Percentiles rank a stretch among this genome's conserved stretches.
Evolutionary conservation across 805 yeast genomes (phyloP).

Genomic region (Yarrowia alimentaria): DNA sequence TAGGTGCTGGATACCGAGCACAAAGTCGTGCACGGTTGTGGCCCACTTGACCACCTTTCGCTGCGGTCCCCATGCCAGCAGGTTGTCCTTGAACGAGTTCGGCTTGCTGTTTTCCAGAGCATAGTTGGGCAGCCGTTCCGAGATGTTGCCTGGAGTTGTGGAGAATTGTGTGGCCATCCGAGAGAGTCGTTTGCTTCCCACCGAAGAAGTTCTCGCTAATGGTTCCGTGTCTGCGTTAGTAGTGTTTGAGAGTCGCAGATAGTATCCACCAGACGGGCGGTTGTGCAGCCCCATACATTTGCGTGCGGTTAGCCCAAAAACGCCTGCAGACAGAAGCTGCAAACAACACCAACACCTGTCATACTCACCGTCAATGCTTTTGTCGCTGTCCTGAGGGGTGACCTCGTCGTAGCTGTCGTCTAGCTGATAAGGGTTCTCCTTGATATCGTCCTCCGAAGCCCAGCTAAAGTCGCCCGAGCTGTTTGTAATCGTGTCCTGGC

Average conservation of each 20-base stretch:
- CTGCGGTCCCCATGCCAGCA: slow-evolving; percentile 20
- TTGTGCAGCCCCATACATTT: no score
- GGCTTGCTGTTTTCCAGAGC: slow-evolving; percentile 23
- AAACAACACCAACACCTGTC: no score
- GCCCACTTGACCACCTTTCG: background rate
- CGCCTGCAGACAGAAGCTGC: no score
- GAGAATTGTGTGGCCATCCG: slow-evolving; percentile 24
- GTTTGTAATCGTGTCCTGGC: background rate
- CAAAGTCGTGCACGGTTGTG: slow-evolving; percentile 32
- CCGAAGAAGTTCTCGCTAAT: slow-evolving; percentile 5
- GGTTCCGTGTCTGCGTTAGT: slow-evolving; percentile 19
- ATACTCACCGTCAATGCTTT: slow-evolving; percentile 23
- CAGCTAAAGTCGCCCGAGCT: slow-evolving; percentile 13
- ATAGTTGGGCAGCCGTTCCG: slow-evolving; percentile 23
- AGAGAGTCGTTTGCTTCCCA: slow-evolving; percentile 16
- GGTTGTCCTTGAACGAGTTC: slow-evolving; percentile 11
- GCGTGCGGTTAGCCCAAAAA: no score
- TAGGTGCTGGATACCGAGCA: slow-evolving; percentile 35
- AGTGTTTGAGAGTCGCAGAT: no score
- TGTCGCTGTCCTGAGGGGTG: slow-evolving; percentile 21
- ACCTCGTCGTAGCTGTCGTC: slow-evolving; percentile 6
- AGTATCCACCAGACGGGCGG: no score
- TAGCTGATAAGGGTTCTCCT: slow-evolving; percentile 16
- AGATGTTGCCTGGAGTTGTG: slow-evolving; percentile 21
- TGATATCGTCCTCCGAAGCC: slow-evolving; percentile 14